A percentile compares a stretch with the other conserved stretches of the same genome.
Conservation (phyloP, 257 asterid species). For the Plantago elongata region DNA sequence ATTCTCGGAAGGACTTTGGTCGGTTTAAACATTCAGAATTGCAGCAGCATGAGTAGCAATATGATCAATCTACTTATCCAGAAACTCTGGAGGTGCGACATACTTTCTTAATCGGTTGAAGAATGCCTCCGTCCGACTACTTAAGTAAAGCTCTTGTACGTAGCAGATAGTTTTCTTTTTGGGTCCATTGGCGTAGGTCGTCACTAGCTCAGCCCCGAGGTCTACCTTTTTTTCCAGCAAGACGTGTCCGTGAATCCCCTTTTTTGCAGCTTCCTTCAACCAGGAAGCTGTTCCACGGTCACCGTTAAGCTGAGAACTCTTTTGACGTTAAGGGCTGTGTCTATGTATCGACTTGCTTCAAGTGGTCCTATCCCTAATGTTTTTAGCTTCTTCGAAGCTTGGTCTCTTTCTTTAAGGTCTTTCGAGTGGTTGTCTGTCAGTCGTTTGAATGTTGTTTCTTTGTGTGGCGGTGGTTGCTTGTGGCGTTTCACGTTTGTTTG, state of each 20-base stretch:
- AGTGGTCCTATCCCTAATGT: conserved; percentile 32
- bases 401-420: conserved; percentile 15
- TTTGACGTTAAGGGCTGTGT: conserved; percentile 31
- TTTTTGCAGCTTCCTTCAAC: conserved; percentile 50
- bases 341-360: conserved; percentile 22
- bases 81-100: conserved; percentile 79
- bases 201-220: conserved; percentile 28
- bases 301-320: conserved; percentile 33
- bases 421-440: conserved; percentile 26
- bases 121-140: not conserved
- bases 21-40: conserved; percentile 72
- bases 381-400: conserved; percentile 36
- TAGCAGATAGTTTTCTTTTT: conserved; percentile 25
- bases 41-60: conserved; percentile 46
- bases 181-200: conserved; percentile 42
- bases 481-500: conserved; percentile 38
- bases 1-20: conserved; percentile 46
- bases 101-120: conserved; percentile 42
- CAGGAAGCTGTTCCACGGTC: conserved; percentile 53
- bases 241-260: conserved; percentile 29
- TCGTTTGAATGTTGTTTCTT: conserved; percentile 23
- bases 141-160: conserved; percentile 26
- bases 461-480: conserved; percentile 29
- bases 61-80: conserved; percentile 47
- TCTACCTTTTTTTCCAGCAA: conserved; percentile 44